Evolutionary conservation across 257 asterid species (phyloP).

Genomic region (Parsonsia alboflavescens): DNA sequence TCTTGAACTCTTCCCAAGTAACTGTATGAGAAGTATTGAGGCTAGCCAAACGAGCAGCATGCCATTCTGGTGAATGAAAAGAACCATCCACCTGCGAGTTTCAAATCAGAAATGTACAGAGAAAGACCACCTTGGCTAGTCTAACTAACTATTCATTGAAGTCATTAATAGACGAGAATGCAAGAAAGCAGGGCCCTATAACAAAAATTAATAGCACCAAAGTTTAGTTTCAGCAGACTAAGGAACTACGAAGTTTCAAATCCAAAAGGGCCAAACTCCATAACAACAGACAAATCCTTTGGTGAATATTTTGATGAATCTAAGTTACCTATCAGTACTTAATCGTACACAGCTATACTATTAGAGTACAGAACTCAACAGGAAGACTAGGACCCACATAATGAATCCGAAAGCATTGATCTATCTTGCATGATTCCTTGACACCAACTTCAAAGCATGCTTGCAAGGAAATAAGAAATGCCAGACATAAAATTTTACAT

Average conservation of each 20-base stretch:
- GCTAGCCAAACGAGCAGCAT: conserved; percentile 99
- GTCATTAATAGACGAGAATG: not conserved
- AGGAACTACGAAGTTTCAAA: not conserved
- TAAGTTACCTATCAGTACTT: not conserved
- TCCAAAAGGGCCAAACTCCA: not conserved
- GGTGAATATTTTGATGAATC: not conserved
- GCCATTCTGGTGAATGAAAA: conserved; percentile 99
- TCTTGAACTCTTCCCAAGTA: conserved; percentile 96
- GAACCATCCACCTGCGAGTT: conserved; percentile 99
- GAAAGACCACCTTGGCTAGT: conserved; percentile 11
- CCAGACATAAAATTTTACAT: not conserved
- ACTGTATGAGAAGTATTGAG: conserved; percentile 95
- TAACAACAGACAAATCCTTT: not conserved
- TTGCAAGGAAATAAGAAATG: not conserved
- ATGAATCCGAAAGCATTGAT: not conserved
- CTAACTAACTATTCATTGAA: conserved; percentile 7
- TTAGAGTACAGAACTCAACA: not conserved
- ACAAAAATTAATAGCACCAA: not conserved
- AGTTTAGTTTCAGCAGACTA: not conserved
- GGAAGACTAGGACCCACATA: not conserved
- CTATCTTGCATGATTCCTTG: not conserved
- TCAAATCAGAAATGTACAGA: conserved; percentile 68
- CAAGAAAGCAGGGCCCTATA: not conserved
- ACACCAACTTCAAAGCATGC: not conserved
- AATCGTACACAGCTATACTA: not conserved